Evolutionary conservation across 805 yeast genomes (phyloP).

Genomic region (Candida quercuum): DNA sequence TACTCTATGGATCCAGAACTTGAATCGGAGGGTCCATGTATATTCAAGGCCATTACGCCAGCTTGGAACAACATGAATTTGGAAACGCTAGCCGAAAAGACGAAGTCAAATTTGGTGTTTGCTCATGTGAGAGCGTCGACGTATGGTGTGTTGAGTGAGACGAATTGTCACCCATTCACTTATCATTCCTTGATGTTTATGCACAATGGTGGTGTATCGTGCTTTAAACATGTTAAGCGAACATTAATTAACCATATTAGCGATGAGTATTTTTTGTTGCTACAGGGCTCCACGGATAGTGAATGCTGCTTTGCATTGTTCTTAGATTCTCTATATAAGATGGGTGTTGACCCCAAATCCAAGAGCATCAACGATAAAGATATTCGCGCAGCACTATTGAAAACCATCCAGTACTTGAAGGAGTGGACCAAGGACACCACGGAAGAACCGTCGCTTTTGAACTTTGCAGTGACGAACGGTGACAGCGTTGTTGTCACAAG

Average conservation of each 20-base stretch:
- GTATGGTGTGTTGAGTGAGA: conserved; percentile 88
- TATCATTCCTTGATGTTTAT: conserved; percentile 86
- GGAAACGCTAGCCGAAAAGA: conserved; percentile 80
- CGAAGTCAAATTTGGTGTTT: conserved; percentile 77
- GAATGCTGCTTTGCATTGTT: conserved; percentile 93
- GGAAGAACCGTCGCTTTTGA: conserved; percentile 83
- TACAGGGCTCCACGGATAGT: conserved; percentile 94
- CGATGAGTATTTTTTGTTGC: conserved; percentile 71
- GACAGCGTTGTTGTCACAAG: conserved; percentile 78
- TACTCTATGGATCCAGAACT: conserved; percentile 58
- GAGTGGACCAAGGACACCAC: conserved; percentile 70
- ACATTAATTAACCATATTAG: conserved; percentile 63
- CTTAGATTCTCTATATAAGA: conserved; percentile 64
- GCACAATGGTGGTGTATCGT: conserved; percentile 93
- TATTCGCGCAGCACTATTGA: conserved; percentile 62
- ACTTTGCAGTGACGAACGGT: conserved; percentile 96
- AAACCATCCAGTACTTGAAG: conserved; percentile 70
- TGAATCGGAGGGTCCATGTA: conserved; percentile 70
- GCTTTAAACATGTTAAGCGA: conserved; percentile 70
- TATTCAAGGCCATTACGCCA: conserved; percentile 93
- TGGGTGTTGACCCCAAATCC: conserved; percentile 69
- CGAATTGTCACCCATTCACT: conserved; percentile 95
- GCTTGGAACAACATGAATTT: conserved; percentile 96
- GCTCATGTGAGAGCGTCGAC: conserved; percentile 97
- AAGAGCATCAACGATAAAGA: conserved; percentile 46